Percentiles rank a stretch among this genome's conserved stretches.
phyloP scores from a whole-genome alignment of 2,329 filamentous ascomycete species.

The Cryphonectria carpinicola region DNA sequence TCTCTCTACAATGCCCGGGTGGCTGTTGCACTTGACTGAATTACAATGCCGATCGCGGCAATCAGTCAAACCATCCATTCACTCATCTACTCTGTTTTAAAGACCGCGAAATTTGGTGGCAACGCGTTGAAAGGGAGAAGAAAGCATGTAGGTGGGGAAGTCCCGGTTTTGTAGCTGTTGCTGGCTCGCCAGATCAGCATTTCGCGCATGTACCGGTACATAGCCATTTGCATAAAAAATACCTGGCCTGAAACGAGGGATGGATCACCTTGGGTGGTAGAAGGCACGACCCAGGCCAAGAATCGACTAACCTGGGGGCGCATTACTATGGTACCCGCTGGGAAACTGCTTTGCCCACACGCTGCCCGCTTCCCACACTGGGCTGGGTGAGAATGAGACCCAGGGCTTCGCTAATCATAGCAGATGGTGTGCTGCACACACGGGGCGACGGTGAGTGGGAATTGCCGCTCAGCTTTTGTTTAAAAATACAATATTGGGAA shows the following conservation, averaged over 20 bases:
- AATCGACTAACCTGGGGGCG: neutral
- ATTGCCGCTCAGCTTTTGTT: neutral
- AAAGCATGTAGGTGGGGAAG: slow-evolving; percentile 5
- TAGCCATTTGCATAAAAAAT: slow-evolving; percentile 18
- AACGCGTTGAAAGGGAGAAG: neutral
- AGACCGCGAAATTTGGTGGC: neutral
- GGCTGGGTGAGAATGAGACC: neutral
- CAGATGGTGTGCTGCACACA: slow-evolving; percentile 3
- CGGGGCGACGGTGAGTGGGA: neutral
- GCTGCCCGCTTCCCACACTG: neutral
- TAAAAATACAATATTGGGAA: neutral
- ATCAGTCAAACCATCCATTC: neutral
- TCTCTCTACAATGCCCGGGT: neutral
- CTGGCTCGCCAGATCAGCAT: slow-evolving; percentile 12
- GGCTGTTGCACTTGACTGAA: neutral
- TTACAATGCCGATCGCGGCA: neutral
- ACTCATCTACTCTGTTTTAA: neutral
- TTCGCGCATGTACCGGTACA: slow-evolving; percentile 20
- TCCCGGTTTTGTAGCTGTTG: slow-evolving; percentile 17
- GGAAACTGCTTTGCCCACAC: neutral
- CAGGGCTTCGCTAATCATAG: neutral
- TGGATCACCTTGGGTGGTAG: neutral
- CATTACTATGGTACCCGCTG: neutral
- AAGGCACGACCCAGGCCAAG: slow-evolving; percentile 1
- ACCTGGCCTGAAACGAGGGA: slow-evolving; percentile 14